Conservation (phyloP, 179 eudicot genomes). For the Patellifolia procumbens region DNA sequence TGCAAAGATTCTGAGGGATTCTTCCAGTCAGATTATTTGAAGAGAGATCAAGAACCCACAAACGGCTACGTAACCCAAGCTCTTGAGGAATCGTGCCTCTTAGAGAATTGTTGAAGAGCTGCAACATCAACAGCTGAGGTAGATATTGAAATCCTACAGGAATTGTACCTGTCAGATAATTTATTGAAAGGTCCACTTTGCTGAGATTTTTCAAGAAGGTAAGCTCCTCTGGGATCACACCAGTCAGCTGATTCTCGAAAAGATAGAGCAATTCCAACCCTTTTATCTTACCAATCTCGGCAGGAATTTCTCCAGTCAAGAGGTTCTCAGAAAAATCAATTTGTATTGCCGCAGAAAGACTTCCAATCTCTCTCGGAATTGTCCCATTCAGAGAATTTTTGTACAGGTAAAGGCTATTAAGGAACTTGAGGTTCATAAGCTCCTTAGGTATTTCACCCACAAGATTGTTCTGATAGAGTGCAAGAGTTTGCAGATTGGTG, state of each 20-base stretch:
- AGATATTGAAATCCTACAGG: slow-evolving; percentile 42
- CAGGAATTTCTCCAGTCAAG: slow-evolving; percentile 40
- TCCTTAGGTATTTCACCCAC: slow-evolving; percentile 44
- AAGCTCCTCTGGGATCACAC: slow-evolving; percentile 40
- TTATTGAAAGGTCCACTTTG: slow-evolving; percentile 41
- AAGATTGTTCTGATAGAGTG: slow-evolving; percentile 41
- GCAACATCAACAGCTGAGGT: slow-evolving; percentile 38
- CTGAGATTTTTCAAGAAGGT: slow-evolving; percentile 33
- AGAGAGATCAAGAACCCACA: slow-evolving; percentile 47
- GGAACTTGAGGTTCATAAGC: slow-evolving; percentile 36
- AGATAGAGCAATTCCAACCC: slow-evolving; percentile 41
- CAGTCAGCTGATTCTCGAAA: slow-evolving; percentile 42
- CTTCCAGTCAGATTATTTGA: slow-evolving; percentile 38
- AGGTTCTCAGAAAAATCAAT: slow-evolving; percentile 45
- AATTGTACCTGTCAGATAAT: slow-evolving; percentile 39
- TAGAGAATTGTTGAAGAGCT: slow-evolving; percentile 46
- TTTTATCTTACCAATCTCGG: slow-evolving; percentile 30
- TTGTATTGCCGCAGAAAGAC: slow-evolving; percentile 32
- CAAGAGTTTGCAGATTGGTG: slow-evolving; percentile 34
- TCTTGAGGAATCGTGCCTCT: slow-evolving; percentile 36
- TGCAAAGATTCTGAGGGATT: slow-evolving; percentile 39
- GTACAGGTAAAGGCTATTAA: slow-evolving; percentile 34
- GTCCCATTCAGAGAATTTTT: slow-evolving; percentile 42
- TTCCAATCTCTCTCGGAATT: slow-evolving; percentile 47
- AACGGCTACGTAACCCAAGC: slow-evolving; percentile 38